These are phyloP conservation scores for Phytophthora palmivora DNA, from an alignment of 352 stramenopile genomes.

Conservation along the genomic window DNA sequence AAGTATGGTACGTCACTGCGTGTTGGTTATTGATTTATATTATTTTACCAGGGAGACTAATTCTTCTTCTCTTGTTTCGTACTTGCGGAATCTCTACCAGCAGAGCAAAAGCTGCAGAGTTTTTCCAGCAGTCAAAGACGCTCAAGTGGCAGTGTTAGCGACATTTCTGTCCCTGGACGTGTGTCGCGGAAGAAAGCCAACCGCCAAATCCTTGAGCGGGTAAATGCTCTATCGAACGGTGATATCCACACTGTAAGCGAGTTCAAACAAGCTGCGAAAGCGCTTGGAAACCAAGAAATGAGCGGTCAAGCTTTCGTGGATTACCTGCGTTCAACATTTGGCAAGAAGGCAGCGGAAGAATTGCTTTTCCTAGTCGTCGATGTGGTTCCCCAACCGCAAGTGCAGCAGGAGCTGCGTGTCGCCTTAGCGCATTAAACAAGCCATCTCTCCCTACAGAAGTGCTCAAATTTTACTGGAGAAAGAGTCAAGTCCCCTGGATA, in stretches of 20 bases:
- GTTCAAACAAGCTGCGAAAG: constrained; percentile 77
- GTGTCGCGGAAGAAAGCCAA: constrained; percentile 68
- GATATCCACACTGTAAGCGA: constrained; percentile 53
- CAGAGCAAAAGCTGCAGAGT: constrained; percentile 47
- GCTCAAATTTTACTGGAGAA: constrained; percentile 2
- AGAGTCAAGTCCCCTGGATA: constrained; percentile 1
- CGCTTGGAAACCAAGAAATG: constrained; percentile 78
- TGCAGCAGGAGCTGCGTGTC: constrained; percentile 66
- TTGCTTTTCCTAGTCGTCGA: constrained; percentile 72
- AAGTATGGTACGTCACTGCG: constrained; percentile 46
- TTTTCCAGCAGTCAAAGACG: constrained; percentile 37
- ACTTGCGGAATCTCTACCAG: constrained; percentile 20
- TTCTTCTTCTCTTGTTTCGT: constrained; percentile 12
- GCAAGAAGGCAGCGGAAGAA: constrained; percentile 57
- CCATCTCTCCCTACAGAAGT: background rate
- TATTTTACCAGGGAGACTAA: constrained; percentile 8
- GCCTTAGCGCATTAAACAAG: constrained; percentile 48
- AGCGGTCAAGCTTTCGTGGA: constrained; percentile 63
- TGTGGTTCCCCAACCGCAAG: constrained; percentile 62
- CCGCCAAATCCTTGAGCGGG: constrained; percentile 71
- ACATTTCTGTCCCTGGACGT: constrained; percentile 31
- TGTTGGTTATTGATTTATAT: background rate
- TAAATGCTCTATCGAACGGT: constrained; percentile 60
- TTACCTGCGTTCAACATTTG: constrained; percentile 68
- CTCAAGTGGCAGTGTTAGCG: constrained; percentile 19